phyloP scores from a whole-genome alignment of 2,329 filamentous ascomycete species.

The Rhytidhysteron rufulum region DNA sequence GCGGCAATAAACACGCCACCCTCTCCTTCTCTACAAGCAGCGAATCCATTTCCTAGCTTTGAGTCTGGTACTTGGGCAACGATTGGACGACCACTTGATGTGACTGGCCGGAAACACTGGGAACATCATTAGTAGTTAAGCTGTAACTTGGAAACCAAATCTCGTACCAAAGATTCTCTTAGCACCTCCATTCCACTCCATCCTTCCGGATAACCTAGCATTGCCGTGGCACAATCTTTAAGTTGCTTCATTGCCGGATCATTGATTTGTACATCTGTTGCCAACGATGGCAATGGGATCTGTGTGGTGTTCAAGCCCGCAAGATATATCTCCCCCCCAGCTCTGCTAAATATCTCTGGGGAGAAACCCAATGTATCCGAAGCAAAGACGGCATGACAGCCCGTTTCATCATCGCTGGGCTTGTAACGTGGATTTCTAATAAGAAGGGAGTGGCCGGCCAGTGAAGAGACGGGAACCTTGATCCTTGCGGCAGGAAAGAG shows the following conservation, averaged over 20 bases:
- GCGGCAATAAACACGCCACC: slow-evolving; percentile 68
- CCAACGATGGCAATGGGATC: slow-evolving; percentile 57
- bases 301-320: slow-evolving; percentile 64
- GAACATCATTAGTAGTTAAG: slow-evolving; percentile 5
- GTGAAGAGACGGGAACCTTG: slow-evolving; percentile 54
- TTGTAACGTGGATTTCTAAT: slow-evolving; percentile 58
- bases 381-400: slow-evolving; percentile 67
- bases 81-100: slow-evolving; percentile 61
- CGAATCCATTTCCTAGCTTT: slow-evolving; percentile 49
- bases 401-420: slow-evolving; percentile 39
- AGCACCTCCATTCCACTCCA: slow-evolving; percentile 58
- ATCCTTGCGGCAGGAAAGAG: slow-evolving; percentile 59
- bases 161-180: slow-evolving; percentile 53
- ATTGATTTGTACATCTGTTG: slow-evolving; percentile 50
- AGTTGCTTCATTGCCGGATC: slow-evolving; percentile 48
- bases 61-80: slow-evolving; percentile 55
- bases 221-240: slow-evolving; percentile 44
- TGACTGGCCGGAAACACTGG: slow-evolving; percentile 68
- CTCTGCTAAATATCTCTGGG: slow-evolving; percentile 67
- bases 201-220: slow-evolving; percentile 44
- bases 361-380: slow-evolving; percentile 57
- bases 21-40: slow-evolving; percentile 38
- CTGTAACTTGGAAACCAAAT: not conserved
- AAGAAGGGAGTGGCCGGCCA: slow-evolving; percentile 71
- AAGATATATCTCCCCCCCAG: slow-evolving; percentile 67